These are phyloP conservation scores for Saccharomyces hybrid DNA, from an alignment of 1,139 yeast genomes.

Conservation along the genomic window DNA sequence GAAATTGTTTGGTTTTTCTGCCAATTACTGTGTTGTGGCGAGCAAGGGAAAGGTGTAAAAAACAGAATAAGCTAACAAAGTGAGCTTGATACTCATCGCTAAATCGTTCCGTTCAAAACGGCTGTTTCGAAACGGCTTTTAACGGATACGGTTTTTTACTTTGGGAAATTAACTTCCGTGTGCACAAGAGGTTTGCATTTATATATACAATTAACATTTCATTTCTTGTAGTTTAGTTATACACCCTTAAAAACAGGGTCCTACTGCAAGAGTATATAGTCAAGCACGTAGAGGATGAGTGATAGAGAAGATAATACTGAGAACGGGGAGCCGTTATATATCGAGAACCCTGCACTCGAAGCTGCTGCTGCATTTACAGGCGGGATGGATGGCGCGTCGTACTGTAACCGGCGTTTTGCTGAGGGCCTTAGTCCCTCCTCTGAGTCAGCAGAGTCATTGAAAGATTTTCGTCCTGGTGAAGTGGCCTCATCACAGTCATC, in stretches of 20 bases:
- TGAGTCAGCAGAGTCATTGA: background rate
- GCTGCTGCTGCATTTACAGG: background rate
- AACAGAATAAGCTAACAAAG: no score
- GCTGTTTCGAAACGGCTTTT: no score
- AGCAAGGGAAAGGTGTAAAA: no score
- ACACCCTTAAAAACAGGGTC: background rate
- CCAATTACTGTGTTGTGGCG: no score
- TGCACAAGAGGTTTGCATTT: no score
- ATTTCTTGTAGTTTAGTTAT: background rate
- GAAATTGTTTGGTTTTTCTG: background rate
- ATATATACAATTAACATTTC: no score
- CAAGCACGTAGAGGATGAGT: background rate
- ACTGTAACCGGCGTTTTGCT: background rate
- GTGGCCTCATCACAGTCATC: background rate
- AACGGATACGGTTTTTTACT: no score
- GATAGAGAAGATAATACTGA: background rate
- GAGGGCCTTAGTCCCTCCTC: background rate
- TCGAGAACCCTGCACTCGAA: background rate
- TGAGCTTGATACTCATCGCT: no score
- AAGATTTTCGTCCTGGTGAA: background rate
- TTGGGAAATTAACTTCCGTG: no score
- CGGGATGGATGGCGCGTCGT: background rate
- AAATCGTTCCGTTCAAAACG: no score
- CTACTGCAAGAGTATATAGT: background rate
- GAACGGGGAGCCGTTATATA: background rate